Evolutionary conservation across 139 green algal species (phyloP).

Genomic region (Pedinophyceae sp.): DNA sequence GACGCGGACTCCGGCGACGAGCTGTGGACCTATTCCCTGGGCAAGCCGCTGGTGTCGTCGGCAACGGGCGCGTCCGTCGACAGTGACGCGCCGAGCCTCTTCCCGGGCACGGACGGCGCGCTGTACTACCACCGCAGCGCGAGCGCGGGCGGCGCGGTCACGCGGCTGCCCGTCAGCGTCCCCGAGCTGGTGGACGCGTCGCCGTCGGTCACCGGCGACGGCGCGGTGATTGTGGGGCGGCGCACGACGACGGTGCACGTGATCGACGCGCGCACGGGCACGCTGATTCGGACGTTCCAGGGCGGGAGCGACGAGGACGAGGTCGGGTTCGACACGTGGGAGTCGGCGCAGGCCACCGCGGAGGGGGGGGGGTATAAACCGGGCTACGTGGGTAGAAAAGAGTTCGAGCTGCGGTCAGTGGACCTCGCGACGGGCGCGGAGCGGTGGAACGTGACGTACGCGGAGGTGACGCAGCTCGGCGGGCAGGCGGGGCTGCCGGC

Average conservation of each 20-base stretch:
- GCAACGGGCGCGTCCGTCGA: neutral
- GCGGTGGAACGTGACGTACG: constrained; percentile 48
- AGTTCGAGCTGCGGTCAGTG: constrained; percentile 52
- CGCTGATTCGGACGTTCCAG: constrained; percentile 13
- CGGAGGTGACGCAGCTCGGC: constrained; percentile 6
- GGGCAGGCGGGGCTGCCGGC: neutral
- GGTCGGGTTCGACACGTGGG: neutral
- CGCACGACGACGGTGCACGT: constrained; percentile 49
- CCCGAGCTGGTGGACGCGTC: constrained; percentile 65
- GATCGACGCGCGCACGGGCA: constrained; percentile 51
- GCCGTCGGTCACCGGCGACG: constrained; percentile 60
- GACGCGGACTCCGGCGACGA: constrained; percentile 34
- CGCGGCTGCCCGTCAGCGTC: constrained; percentile 52
- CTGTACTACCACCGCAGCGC: constrained; percentile 63
- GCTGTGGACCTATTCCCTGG: constrained; percentile 66
- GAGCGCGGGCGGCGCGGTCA: too few species aligned
- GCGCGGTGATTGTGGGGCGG: constrained; percentile 61
- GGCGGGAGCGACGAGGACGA: neutral
- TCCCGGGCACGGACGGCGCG: constrained; percentile 69
- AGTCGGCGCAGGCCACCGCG: neutral
- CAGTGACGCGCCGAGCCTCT: constrained; percentile 41
- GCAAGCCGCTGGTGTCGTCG: constrained; percentile 54
- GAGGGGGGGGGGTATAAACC: constrained; percentile 1
- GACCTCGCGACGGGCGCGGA: constrained; percentile 15
- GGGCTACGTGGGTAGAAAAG: constrained; percentile 45